These are phyloP conservation scores for Leccinum ambiguum DNA, from an alignment of 1,284 basidiomycete genomes.

Conservation along the genomic window DNA sequence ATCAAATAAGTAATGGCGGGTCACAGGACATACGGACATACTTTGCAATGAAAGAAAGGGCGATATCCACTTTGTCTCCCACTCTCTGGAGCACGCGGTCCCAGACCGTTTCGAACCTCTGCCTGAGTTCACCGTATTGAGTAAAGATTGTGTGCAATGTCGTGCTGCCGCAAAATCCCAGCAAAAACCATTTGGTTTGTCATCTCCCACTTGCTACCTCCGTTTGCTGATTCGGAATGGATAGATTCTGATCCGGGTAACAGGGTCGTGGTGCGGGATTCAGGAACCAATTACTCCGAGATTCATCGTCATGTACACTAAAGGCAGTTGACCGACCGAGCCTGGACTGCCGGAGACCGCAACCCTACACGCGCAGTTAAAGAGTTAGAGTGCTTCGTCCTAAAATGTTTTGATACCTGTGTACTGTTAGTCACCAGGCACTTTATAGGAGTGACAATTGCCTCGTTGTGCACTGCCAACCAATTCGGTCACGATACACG, in stretches of 20 bases:
- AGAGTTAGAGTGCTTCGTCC: constrained; percentile 25
- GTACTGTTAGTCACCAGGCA: constrained; percentile 19
- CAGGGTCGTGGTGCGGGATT: constrained; percentile 32
- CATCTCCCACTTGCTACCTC: constrained; percentile 23
- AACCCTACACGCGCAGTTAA: constrained; percentile 21
- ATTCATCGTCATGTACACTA: constrained; percentile 36
- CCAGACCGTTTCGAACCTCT: constrained; percentile 76
- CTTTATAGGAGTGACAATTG: constrained; percentile 13
- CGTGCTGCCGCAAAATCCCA: constrained; percentile 36
- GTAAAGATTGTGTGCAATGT: constrained; percentile 60
- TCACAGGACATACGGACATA: constrained; percentile 30
- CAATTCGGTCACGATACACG: constrained; percentile 22
- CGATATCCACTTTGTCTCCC: constrained; percentile 65
- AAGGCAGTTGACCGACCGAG: constrained; percentile 26
- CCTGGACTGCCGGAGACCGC: constrained; percentile 19
- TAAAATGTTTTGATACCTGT: constrained; percentile 24
- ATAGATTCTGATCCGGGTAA: constrained; percentile 32
- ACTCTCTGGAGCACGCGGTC: constrained; percentile 67
- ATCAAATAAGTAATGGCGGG: constrained; percentile 12
- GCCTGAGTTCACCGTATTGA: constrained; percentile 60
- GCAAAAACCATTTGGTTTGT: constrained; percentile 32
- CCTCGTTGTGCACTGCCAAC: constrained; percentile 32
- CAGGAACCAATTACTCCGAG: constrained; percentile 34
- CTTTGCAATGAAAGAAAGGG: constrained; percentile 74
- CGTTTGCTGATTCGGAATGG: constrained; percentile 29